Evolutionary conservation across 1,284 basidiomycete species (phyloP), one percentile per base, ranked within the genome.

Genomic region (Pseudozyma flocculosa): DNA sequence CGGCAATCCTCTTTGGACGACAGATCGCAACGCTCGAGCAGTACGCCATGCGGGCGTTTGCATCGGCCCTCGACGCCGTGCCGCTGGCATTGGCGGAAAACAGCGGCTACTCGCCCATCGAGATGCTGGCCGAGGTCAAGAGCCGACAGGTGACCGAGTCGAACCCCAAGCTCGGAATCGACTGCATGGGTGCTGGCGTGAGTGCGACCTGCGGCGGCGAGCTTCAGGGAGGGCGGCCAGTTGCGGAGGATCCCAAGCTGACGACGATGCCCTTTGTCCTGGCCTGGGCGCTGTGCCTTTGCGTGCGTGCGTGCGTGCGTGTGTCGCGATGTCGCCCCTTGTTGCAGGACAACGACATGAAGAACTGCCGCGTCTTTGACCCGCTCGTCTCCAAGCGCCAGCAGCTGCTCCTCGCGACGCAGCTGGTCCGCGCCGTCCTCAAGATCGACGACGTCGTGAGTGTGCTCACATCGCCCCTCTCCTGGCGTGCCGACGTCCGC

Each of bases 11-110:
- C n/a, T n/a, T n/a, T n/a, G n/a, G n/a, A n/a, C n/a, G n/a, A n/a
- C 61, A 90, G 88, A 96, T 95, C 71, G 88, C 94, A 1, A 85
- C 90, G 10, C 94, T 99, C 73, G 94, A 99, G 80, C 94, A 99
- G 82, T 99, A 99, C 78, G 94, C 94, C 1, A 97, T 98, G 93
- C 88, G 94, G 40, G 93, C 94, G 17, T 99, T 97, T 78, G 85
- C 94, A 1, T 89, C 89, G 26, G 94, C 94, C 11, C 82, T 99
- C 9, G 94, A 98, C 74, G 85, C 92, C 11, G 82, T 97, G 47
- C 95, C 95, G 9, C 85, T 97, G 17, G 94, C 95, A 2, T 83
- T 98, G 11, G 94, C 95, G 4, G 95, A 98, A 80, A 98, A 99
- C 83, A 94, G 91, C 63, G 94, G 94, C 47, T 81, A 97, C 49